Conservation (phyloP, 208 protist species). For the Trypanosoma congolense region DNA sequence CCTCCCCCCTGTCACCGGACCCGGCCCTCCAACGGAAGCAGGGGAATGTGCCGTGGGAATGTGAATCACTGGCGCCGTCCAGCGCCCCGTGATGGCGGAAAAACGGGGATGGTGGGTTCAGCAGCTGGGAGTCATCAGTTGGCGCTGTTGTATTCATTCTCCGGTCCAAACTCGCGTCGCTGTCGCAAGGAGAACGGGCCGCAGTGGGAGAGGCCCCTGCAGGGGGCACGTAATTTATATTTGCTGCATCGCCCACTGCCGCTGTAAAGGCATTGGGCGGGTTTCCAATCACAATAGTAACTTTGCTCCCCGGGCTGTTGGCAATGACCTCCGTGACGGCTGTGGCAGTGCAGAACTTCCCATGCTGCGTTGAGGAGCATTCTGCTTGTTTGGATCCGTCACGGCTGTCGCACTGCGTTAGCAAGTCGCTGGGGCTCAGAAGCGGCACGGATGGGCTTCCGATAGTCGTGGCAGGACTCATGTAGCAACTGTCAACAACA, state of each 20-base stretch:
- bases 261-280: background rate
- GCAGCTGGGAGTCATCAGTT: no score
- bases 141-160: background rate
- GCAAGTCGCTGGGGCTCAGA: background rate
- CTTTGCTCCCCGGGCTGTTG: background rate
- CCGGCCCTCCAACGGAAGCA: background rate
- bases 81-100: background rate
- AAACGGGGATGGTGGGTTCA: background rate
- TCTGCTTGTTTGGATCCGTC: background rate
- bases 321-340: no score
- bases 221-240: background rate
- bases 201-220: slow-evolving; percentile 2
- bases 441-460: background rate
- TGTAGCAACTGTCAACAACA: background rate
- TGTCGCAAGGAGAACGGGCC: background rate
- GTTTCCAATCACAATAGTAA: background rate
- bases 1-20: background rate
- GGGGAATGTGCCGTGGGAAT: background rate
- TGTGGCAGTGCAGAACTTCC: no score
- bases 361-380: background rate
- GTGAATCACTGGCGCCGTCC: background rate
- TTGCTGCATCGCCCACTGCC: no score
- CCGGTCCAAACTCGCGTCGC: background rate
- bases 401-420: background rate
- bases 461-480: background rate